Conservation (phyloP, 176 grass and related monocot species). For the Cenchrus fungigraminus region DNA sequence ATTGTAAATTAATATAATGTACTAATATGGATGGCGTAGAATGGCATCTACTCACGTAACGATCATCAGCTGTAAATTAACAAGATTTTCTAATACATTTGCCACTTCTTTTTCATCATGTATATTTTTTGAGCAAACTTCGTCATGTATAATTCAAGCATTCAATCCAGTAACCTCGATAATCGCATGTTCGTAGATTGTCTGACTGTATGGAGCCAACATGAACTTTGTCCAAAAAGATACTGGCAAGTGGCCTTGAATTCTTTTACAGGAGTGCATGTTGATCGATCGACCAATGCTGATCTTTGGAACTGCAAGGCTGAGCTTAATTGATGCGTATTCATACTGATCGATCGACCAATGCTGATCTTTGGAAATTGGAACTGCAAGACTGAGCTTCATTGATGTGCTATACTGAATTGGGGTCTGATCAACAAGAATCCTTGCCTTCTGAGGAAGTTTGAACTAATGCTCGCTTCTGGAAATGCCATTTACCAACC, state of each 20-base stretch:
- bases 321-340: background rate
- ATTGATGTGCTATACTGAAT: background rate
- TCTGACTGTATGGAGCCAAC: no score
- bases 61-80: constrained; percentile 36
- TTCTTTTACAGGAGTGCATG: no score
- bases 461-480: background rate
- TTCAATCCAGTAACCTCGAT: background rate
- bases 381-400: background rate
- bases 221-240: no score
- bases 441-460: background rate
- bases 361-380: background rate
- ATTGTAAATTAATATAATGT: constrained; percentile 39
- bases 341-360: background rate
- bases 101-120: no score
- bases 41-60: constrained; percentile 3
- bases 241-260: no score
- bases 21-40: constrained; percentile 11
- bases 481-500: no score
- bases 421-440: background rate
- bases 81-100: background rate
- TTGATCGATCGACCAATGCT: no score
- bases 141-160: no score
- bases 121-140: no score
- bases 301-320: background rate
- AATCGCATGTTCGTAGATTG: background rate